Evolutionary conservation across 208 protist species (phyloP).

Genomic region (Trypanosoma lewisi): DNA sequence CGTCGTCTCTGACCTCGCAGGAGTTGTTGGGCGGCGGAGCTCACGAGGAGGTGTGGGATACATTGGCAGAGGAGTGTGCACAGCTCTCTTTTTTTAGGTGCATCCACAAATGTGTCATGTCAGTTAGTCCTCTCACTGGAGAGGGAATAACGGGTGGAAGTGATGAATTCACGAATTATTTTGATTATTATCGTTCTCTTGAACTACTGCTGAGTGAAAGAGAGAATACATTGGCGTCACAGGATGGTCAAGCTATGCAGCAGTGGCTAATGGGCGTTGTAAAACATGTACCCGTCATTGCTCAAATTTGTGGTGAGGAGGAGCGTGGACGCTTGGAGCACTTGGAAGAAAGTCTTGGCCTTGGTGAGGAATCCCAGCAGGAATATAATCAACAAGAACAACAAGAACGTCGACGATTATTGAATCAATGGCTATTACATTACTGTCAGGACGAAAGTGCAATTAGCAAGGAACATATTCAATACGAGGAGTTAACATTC

Average conservation of each 20-base stretch:
- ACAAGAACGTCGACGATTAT: neutral
- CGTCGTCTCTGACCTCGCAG: neutral
- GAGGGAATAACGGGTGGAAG: neutral
- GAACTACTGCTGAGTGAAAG: neutral
- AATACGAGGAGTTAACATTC: slow-evolving; percentile 1
- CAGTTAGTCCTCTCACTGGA: neutral
- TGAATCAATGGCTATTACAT: neutral
- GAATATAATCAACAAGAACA: neutral
- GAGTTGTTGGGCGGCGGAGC: neutral
- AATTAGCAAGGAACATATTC: neutral
- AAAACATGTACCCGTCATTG: neutral
- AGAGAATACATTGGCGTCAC: neutral
- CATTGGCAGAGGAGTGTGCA: neutral
- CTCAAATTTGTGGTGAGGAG: too few relatives aligned
- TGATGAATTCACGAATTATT: neutral
- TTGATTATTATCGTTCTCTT: neutral
- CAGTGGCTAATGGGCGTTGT: slow-evolving; percentile 13
- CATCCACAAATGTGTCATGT: slow-evolving; percentile 1
- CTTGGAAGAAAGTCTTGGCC: neutral
- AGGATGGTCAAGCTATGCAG: neutral
- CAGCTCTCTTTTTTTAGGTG: slow-evolving; percentile 15
- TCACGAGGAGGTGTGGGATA: neutral
- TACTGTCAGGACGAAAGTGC: neutral
- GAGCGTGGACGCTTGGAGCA: neutral
- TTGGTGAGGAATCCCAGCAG: neutral